These are phyloP conservation scores for Nakazawaea molendinolei DNA, from an alignment of 805 yeast species.

Conservation along the genomic window DNA sequence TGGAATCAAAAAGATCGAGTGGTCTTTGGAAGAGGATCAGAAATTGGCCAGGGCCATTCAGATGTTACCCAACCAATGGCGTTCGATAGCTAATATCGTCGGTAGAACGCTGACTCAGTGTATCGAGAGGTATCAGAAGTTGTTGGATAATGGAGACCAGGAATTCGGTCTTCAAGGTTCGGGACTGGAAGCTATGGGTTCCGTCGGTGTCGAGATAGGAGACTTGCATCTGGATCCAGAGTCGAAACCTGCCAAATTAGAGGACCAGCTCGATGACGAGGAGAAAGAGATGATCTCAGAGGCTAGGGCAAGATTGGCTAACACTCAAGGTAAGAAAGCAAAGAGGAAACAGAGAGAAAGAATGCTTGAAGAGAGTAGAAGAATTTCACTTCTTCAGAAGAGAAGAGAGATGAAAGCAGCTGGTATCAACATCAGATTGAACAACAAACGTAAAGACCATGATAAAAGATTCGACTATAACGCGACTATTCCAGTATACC, in stretches of 20 bases:
- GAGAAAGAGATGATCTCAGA: conserved; percentile 92
- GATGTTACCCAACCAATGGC: conserved; percentile 88
- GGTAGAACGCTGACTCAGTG: conserved; percentile 86
- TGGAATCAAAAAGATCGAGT: conserved; percentile 49
- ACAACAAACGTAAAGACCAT: conserved; percentile 44
- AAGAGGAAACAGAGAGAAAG: conserved; percentile 84
- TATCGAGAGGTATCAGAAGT: conserved; percentile 73
- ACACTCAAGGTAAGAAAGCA: conserved; percentile 92
- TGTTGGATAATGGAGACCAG: conserved; percentile 47
- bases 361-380: conserved; percentile 67
- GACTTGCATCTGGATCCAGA: conserved; percentile 70
- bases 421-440: conserved; percentile 49
- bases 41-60: conserved; percentile 59
- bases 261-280: conserved; percentile 74
- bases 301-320: conserved; percentile 85
- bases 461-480: conserved; percentile 72
- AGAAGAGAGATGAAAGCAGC: conserved; percentile 78
- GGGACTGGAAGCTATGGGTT: conserved; percentile 38
- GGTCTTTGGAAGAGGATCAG: conserved; percentile 76
- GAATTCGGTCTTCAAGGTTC: conserved; percentile 38
- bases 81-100: conserved; percentile 74
- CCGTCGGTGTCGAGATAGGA: conserved; percentile 32
- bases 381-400: conserved; percentile 71
- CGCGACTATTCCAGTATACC: conserved; percentile 77
- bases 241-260: conserved; percentile 71